phyloP scores from a whole-genome alignment of 108 stramenopile species.

The Nitzschia putrida region DNA sequence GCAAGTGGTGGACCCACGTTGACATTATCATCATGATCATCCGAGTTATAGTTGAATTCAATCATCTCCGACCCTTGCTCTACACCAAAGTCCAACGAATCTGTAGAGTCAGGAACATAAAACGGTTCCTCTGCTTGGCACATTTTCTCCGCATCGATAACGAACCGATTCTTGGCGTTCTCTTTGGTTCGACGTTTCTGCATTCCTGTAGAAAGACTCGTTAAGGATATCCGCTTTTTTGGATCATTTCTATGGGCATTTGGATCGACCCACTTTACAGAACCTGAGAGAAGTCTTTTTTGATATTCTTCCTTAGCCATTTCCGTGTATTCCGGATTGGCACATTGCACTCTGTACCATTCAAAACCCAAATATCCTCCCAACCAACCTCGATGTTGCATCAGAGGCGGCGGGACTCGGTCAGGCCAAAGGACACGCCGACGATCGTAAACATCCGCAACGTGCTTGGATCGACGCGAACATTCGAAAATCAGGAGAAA shows the following conservation, averaged over 20 bases:
- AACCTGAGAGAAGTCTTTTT: background rate
- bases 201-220: background rate
- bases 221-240: too few relatives aligned
- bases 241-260: too few relatives aligned
- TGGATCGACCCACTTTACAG: background rate
- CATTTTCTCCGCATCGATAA: background rate
- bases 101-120: background rate
- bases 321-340: background rate
- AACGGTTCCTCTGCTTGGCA: background rate
- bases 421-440: background rate
- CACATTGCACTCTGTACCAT: constrained; percentile 1
- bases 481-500: constrained; percentile 1
- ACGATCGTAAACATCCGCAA: background rate
- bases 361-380: background rate
- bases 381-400: background rate
- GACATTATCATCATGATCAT: too few relatives aligned
- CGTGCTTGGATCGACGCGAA: background rate
- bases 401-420: background rate
- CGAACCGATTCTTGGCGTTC: background rate
- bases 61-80: background rate
- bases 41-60: too few relatives aligned
- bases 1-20: too few relatives aligned
- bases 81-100: background rate
- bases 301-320: background rate
- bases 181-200: background rate